Evolutionary conservation across 1,284 basidiomycete species (phyloP).

Genomic region (Hemileia vastatrix): DNA sequence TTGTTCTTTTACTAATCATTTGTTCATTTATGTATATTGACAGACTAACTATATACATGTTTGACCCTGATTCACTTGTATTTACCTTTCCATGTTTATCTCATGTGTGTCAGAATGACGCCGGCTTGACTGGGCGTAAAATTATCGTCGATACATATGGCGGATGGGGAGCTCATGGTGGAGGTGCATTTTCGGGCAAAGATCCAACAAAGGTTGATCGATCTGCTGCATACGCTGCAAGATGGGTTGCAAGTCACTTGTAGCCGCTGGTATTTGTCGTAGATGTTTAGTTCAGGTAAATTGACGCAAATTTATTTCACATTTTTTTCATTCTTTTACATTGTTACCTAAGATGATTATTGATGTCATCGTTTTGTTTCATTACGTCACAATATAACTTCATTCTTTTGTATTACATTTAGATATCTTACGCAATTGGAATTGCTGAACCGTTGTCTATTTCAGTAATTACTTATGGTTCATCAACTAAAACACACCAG

Average conservation of each 20-base stretch:
- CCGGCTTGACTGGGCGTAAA: constrained; percentile 96
- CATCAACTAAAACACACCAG: constrained; percentile 71
- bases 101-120: constrained; percentile 98
- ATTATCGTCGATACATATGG: constrained; percentile 98
- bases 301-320: no score
- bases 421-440: constrained; percentile 98
- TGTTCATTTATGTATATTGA: no score
- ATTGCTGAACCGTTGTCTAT: constrained; percentile 96
- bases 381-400: no score
- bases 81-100: no score
- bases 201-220: constrained; percentile 83
- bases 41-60: no score
- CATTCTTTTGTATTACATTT: no score
- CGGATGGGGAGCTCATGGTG: constrained; percentile 98
- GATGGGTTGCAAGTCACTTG: constrained; percentile 71
- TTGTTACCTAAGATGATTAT: no score
- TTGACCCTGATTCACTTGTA: no score
- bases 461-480: constrained; percentile 95
- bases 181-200: constrained; percentile 99
- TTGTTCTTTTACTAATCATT: no score
- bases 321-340: no score
- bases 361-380: no score
- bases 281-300: no score
- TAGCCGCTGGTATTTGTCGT: constrained; percentile 84
- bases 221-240: constrained; percentile 95